Evolutionary conservation across 371 early-diverging fungal species (phyloP), one percentile per base, ranked within the genome.

Genomic region (Dichotomocladium elegans): DNA sequence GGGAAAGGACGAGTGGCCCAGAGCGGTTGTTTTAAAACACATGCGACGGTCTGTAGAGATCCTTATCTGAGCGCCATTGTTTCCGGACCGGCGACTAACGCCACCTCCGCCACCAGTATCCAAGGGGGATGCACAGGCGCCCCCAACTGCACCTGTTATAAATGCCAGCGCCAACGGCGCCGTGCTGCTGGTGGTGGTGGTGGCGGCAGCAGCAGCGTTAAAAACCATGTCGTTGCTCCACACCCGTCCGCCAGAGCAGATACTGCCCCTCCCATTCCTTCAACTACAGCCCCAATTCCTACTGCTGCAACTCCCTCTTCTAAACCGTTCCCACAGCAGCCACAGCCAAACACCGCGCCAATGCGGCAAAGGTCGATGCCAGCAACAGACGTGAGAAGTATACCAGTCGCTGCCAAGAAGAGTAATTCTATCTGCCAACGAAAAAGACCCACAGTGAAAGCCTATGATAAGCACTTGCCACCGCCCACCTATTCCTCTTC

Each of bases 111-210:
- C 25, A 33, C 27, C 24, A 45, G 29, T 14, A 11, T 19, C 0
- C 22, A 26, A 26, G 21, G 17, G 28, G 17, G 30, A 12, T 53
- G 53, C 19, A 53, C 21, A 9, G 46, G 34, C 8, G 24, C 15
- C 4, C 26, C 44, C 4, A 47, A 60, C 11, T 77, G 77, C 59
- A 28, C 49, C 15, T 77, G 77, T 40, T 77, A 73, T 41, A 71
- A 66, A 42, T 77, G 77, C 27, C 63, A 69, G 57, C 61, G 73
- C 41, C 77, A 72, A 37, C 61, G 68, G 57, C 63, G 77, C 54
- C 52, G 74, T 46, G 64, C 63, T 21, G n/a, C n/a, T n/a, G n/a
- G n/a, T n/a, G n/a, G n/a, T n/a, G n/a, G n/a, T n/a, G 64, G 53
- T 17, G 46, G 51, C 4, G 40, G 34, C 17, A 55, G 55, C 19